Percentiles rank a stretch among this genome's conserved stretches.
These are phyloP conservation scores for Alternaria triticimaculans DNA, from an alignment of 2,329 filamentous ascomycete genomes.

Conservation along the genomic window DNA sequence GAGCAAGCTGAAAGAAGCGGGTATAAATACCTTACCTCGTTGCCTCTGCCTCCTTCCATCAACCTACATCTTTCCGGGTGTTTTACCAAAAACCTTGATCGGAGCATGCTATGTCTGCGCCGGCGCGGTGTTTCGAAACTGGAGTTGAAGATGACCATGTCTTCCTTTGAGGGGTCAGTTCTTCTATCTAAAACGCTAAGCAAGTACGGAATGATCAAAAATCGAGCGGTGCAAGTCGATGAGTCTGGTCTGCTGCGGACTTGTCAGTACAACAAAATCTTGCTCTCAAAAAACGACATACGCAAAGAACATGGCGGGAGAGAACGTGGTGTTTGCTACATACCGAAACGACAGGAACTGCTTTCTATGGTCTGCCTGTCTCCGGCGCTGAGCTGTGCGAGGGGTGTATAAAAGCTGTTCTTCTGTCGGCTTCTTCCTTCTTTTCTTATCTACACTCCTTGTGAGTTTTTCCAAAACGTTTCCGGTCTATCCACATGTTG, in stretches of 20 bases:
- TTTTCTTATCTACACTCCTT: not conserved
- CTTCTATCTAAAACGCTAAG: not conserved
- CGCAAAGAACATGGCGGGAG: not conserved
- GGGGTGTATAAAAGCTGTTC: not conserved
- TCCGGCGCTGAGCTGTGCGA: no score
- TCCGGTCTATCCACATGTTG: no score
- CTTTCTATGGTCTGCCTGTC: not conserved
- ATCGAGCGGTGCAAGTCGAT: no score
- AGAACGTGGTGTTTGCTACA: not conserved
- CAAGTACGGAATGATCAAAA: not conserved
- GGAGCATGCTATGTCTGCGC: not conserved
- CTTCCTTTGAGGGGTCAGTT: not conserved
- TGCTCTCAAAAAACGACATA: no score
- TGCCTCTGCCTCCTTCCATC: not conserved
- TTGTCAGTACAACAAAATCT: no score
- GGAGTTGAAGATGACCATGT: no score
- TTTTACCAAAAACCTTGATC: not conserved
- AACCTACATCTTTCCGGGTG: not conserved
- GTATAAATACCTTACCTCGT: accelerated
- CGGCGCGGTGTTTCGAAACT: no score
- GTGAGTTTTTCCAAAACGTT: not conserved
- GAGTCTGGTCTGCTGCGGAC: no score
- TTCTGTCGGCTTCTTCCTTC: accelerated
- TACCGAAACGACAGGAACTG: no score
- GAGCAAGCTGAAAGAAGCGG: accelerated